These are phyloP conservation scores for Seiridium cupressi DNA, from an alignment of 2,329 filamentous ascomycete species.

Conservation along the genomic window DNA sequence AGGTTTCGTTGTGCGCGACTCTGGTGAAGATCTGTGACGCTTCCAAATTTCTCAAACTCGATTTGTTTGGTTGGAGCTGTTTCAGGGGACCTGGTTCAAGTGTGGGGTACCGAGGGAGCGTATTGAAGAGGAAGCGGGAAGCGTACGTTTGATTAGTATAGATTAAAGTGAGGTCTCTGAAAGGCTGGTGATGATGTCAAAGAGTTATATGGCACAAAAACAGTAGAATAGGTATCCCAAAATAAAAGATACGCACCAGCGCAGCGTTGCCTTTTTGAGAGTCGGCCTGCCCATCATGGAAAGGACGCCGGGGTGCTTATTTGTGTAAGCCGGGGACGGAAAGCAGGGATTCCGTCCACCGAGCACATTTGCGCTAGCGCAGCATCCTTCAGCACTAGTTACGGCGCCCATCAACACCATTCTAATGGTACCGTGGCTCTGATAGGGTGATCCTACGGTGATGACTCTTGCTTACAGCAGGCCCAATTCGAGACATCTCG, in stretches of 20 bases:
- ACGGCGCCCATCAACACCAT: background rate
- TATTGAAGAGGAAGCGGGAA: background rate
- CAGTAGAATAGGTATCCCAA: background rate
- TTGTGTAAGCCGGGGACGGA: background rate
- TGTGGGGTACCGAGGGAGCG: background rate
- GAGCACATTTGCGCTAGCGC: background rate
- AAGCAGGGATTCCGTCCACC: conserved; percentile 1
- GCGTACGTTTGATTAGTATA: background rate
- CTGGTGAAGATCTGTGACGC: no score
- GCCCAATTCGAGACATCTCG: no score
- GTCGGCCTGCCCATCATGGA: background rate
- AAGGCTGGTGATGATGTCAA: background rate
- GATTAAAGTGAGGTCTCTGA: background rate
- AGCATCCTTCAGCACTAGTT: background rate
- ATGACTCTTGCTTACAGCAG: no score
- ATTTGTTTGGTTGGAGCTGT: background rate
- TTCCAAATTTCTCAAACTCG: background rate
- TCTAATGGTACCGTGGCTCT: background rate
- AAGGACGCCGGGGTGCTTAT: conserved; percentile 1
- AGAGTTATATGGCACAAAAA: background rate
- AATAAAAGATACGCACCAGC: background rate
- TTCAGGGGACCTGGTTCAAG: background rate
- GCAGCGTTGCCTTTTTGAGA: background rate
- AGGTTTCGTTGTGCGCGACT: background rate
- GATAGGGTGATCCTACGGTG: no score